These are phyloP conservation scores for Globisporangium heterothallicum DNA, from an alignment of 352 stramenopile genomes.

Conservation along the genomic window DNA sequence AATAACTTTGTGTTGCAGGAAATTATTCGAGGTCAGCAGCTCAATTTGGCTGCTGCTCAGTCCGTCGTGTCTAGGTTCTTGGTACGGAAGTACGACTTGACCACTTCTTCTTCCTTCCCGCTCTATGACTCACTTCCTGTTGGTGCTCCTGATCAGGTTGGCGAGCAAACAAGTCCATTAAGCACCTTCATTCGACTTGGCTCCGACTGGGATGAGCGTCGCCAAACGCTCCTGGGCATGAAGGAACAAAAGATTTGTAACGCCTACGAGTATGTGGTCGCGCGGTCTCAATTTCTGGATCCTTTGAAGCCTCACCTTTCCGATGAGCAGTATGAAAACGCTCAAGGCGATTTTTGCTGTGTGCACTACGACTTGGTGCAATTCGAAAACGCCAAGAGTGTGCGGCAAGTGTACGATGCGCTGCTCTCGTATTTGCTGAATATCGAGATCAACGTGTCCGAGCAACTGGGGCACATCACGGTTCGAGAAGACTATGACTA, in stretches of 20 bases:
- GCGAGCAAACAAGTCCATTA: slow-evolving; percentile 16
- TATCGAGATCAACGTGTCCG: slow-evolving; percentile 36
- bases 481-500: slow-evolving; percentile 32
- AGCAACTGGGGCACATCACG: slow-evolving; percentile 31
- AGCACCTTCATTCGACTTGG: slow-evolving; percentile 40
- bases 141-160: background rate
- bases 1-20: background rate
- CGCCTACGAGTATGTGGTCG: background rate
- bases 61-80: background rate
- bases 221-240: background rate
- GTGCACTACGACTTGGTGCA: slow-evolving; percentile 33
- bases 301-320: slow-evolving; percentile 22
- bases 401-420: slow-evolving; percentile 29
- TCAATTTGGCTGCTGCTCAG: background rate
- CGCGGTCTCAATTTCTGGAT: background rate
- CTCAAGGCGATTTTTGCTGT: slow-evolving; percentile 28
- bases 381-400: slow-evolving; percentile 15
- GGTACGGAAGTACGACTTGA: slow-evolving; percentile 4
- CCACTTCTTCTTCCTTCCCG: background rate
- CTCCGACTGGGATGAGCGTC: slow-evolving; percentile 14
- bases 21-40: background rate
- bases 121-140: background rate
- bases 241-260: background rate
- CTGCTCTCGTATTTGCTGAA: slow-evolving; percentile 28
- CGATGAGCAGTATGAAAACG: slow-evolving; percentile 18